Percentiles rank a stretch among this genome's conserved stretches.
phyloP scores from a whole-genome alignment of 371 early-diverging fungal genomes.

The Smittium culicis region DNA sequence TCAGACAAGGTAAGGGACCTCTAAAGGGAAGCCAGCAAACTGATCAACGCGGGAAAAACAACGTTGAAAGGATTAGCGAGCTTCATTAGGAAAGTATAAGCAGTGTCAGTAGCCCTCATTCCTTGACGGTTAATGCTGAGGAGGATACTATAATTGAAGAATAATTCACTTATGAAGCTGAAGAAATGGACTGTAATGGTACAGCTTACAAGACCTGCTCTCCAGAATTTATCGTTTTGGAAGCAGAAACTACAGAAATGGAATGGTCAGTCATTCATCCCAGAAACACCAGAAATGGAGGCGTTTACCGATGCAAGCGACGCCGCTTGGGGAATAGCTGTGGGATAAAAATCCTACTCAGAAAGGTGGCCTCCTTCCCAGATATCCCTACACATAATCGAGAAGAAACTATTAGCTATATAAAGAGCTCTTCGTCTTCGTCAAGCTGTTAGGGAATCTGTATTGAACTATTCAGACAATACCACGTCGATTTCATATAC shows the following conservation, averaged over 20 bases:
- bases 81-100: slow-evolving; percentile 9
- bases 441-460: background rate
- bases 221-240: background rate
- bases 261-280: too few relatives aligned
- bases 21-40: background rate
- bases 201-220: background rate
- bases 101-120: slow-evolving; percentile 2
- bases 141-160: background rate
- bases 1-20: background rate
- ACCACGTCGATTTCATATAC: background rate
- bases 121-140: background rate
- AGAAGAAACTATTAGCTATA: background rate
- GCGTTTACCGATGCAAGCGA: background rate
- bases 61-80: slow-evolving; percentile 6
- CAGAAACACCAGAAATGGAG: too few relatives aligned
- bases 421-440: background rate
- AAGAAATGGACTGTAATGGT: background rate
- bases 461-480: background rate
- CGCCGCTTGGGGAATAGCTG: background rate
- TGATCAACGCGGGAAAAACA: background rate
- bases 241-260: background rate
- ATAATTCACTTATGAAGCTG: background rate
- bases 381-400: background rate
- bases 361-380: background rate
- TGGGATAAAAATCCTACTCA: background rate